Evolutionary conservation across 805 yeast species (phyloP).

Genomic region (Scheffersomyces stipitis): DNA sequence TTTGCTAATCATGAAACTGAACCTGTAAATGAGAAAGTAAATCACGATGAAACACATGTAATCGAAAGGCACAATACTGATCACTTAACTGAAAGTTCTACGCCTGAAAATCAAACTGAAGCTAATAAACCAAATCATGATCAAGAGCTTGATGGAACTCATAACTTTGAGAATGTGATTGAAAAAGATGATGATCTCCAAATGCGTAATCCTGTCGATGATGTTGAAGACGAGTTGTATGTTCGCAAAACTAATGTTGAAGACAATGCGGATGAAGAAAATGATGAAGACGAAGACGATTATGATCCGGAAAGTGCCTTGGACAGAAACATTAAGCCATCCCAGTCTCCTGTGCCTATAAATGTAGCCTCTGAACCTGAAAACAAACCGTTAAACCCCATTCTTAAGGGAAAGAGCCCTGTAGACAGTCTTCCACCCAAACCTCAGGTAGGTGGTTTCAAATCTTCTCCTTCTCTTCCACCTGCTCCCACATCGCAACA

Average conservation of each 20-base stretch:
- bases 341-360: slow-evolving; percentile 1
- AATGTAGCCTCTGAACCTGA: slow-evolving; percentile 6
- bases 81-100: too few relatives aligned
- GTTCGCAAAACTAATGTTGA: too few relatives aligned
- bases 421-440: slow-evolving; percentile 28
- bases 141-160: slow-evolving; percentile 1
- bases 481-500: slow-evolving; percentile 9
- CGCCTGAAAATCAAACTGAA: too few relatives aligned
- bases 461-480: background rate
- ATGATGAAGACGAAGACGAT: slow-evolving; percentile 8
- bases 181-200: too few relatives aligned
- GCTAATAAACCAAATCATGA: slow-evolving; percentile 6
- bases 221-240: too few relatives aligned
- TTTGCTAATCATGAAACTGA: too few relatives aligned
- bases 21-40: too few relatives aligned
- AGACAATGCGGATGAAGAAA: too few relatives aligned
- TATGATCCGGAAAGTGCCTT: slow-evolving; percentile 10
- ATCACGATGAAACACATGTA: too few relatives aligned
- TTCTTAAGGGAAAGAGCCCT: slow-evolving; percentile 11
- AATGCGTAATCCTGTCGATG: too few relatives aligned
- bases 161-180: too few relatives aligned
- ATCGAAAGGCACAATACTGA: too few relatives aligned
- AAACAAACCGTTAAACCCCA: background rate
- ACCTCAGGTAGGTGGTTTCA: slow-evolving; percentile 21
- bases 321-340: background rate